phyloP scores from a whole-genome alignment of 257 asterid species.

The Solanum gracilifrons region DNA sequence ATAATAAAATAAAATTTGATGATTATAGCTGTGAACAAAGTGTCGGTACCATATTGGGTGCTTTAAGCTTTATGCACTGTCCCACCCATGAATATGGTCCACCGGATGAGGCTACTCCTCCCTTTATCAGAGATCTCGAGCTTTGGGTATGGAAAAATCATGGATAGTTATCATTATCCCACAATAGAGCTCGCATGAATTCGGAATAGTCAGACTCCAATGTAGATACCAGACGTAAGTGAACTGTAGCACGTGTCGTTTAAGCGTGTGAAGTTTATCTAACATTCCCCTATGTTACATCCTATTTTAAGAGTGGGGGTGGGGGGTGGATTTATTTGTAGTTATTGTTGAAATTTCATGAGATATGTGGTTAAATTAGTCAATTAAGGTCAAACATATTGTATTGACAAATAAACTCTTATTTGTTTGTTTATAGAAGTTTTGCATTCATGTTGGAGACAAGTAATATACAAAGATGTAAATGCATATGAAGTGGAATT shows the following conservation, averaged over 20 bases:
- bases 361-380: not conserved
- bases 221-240: fast-evolving
- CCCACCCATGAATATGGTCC: not conserved
- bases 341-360: not conserved
- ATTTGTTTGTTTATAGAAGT: not conserved
- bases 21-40: slow-evolving; percentile 5
- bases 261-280: not conserved
- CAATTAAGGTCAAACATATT: not conserved
- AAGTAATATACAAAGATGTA: not conserved
- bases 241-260: no score
- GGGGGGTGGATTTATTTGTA: not conserved
- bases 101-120: no score
- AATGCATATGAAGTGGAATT: not conserved
- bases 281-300: not conserved
- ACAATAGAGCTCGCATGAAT: no score
- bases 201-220: no score
- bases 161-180: no score
- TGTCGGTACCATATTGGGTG: slow-evolving; percentile 37
- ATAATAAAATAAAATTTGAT: not conserved
- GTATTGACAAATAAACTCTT: not conserved
- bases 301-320: not conserved
- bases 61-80: not conserved
- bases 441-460: not conserved
- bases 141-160: no score
- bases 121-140: no score